Conservation (phyloP, 805 yeast genomes). For the Zygosaccharomyces gambellarensis region DNA sequence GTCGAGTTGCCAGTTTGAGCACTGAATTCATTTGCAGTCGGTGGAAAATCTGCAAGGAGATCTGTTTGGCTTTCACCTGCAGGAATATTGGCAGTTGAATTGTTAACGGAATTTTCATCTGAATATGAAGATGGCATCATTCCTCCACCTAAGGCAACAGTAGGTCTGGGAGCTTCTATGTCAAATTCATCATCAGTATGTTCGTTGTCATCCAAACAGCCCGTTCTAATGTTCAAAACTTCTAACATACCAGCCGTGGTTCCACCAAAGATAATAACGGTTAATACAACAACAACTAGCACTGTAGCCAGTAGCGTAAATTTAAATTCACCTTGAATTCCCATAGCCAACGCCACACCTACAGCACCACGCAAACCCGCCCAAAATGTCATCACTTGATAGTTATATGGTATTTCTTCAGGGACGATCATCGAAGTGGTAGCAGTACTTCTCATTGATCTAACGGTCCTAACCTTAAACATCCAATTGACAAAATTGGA, state of each 20-base stretch:
- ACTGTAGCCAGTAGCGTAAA: constrained; percentile 89
- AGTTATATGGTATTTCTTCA: constrained; percentile 90
- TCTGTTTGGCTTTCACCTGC: constrained; percentile 1
- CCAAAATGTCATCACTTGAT: constrained; percentile 99
- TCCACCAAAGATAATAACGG: constrained; percentile 96
- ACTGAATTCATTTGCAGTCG: constrained; percentile 5
- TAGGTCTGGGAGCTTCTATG: constrained; percentile 59
- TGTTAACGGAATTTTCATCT: constrained; percentile 23
- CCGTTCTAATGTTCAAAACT: constrained; percentile 85
- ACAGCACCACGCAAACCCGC: constrained; percentile 99
- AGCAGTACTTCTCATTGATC: constrained; percentile 39
- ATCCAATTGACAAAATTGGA: constrained; percentile 80
- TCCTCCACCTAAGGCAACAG: neutral
- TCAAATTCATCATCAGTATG: constrained; percentile 95
- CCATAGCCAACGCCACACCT: constrained; percentile 98
- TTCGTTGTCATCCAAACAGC: constrained; percentile 69
- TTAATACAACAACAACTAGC: constrained; percentile 89
- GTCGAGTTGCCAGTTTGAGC: neutral
- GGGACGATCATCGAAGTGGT: constrained; percentile 40
- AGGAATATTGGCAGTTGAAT: constrained; percentile 7
- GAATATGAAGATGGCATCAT: constrained; percentile 25
- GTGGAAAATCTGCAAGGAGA: constrained; percentile 10
- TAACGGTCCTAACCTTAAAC: constrained; percentile 49
- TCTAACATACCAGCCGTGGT: constrained; percentile 98
- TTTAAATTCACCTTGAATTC: constrained; percentile 90